These are phyloP conservation scores for Saprolegnia diclina DNA, from an alignment of 352 stramenopile genomes.

Conservation along the genomic window DNA sequence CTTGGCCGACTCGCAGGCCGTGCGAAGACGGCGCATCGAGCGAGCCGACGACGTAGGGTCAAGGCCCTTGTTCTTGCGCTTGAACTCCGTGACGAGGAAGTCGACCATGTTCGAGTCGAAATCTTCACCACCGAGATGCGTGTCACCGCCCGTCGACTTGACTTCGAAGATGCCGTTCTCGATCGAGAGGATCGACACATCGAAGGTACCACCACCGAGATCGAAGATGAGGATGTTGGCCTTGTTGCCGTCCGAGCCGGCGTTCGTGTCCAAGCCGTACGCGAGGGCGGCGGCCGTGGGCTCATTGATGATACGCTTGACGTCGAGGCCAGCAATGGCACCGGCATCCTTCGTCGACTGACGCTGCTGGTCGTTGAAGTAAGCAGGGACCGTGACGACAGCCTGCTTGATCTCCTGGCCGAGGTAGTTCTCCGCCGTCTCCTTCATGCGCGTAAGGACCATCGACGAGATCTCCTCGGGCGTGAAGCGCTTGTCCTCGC, in stretches of 20 bases:
- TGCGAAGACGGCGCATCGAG: slow-evolving; percentile 92
- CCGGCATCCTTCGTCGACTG: slow-evolving; percentile 92
- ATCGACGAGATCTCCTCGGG: slow-evolving; percentile 87
- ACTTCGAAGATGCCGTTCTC: slow-evolving; percentile 93
- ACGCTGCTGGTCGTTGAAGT: slow-evolving; percentile 94
- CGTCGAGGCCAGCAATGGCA: slow-evolving; percentile 88
- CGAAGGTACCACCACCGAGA: slow-evolving; percentile 86
- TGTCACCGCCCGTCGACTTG: slow-evolving; percentile 90
- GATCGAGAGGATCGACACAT: slow-evolving; percentile 88
- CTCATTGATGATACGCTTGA: slow-evolving; percentile 95
- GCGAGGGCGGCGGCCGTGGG: slow-evolving; percentile 91
- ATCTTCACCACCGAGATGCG: slow-evolving; percentile 84
- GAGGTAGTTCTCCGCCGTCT: slow-evolving; percentile 38
- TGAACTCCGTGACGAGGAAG: slow-evolving; percentile 89
- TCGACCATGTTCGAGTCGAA: slow-evolving; percentile 91
- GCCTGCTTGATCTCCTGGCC: slow-evolving; percentile 60
- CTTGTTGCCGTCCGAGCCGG: slow-evolving; percentile 36
- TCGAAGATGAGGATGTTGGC: slow-evolving; percentile 92
- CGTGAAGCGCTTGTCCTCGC: slow-evolving; percentile 69
- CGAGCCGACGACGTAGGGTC: slow-evolving; percentile 88
- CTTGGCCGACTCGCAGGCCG: slow-evolving; percentile 97
- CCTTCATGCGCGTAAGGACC: slow-evolving; percentile 79
- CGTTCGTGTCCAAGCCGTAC: slow-evolving; percentile 88
- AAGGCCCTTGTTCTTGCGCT: slow-evolving; percentile 65
- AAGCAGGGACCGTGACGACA: slow-evolving; percentile 93